Percentiles rank a stretch among this genome's conserved stretches.
These are phyloP conservation scores for Laburnicola sp. DNA, from an alignment of 2,329 filamentous ascomycete species.

Conservation along the genomic window DNA sequence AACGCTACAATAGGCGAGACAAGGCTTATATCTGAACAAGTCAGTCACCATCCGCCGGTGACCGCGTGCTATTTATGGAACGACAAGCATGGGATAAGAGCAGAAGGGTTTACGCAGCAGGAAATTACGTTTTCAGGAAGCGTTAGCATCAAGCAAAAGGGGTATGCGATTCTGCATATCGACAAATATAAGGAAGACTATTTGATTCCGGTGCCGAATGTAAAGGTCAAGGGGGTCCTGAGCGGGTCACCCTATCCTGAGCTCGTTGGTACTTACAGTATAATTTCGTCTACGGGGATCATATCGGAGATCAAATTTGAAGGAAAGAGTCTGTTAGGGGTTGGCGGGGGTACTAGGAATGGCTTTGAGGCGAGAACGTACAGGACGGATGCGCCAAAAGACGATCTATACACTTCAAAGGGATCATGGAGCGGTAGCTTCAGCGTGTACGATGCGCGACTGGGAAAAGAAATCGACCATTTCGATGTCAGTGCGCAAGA, in stretches of 20 bases:
- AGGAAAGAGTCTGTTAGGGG: conserved; percentile 47
- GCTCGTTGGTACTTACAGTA: conserved; percentile 46
- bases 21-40: conserved; percentile 50
- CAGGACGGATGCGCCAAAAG: conserved; percentile 36
- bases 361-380: conserved; percentile 46
- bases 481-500: conserved; percentile 36
- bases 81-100: conserved; percentile 47
- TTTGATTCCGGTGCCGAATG: conserved; percentile 49
- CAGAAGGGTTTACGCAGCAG: conserved; percentile 52
- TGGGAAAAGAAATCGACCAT: conserved; percentile 42
- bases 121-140: conserved; percentile 51
- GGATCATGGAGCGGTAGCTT: conserved; percentile 50
- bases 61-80: conserved; percentile 54
- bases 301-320: conserved; percentile 49
- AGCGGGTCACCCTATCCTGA: conserved; percentile 51
- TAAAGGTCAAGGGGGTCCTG: conserved; percentile 51
- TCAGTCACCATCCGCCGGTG: conserved; percentile 52
- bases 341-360: conserved; percentile 46
- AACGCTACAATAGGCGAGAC: conserved; percentile 42
- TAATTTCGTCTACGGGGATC: conserved; percentile 48
- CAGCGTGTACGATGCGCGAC: conserved; percentile 40
- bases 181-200: conserved; percentile 51
- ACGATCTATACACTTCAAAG: conserved; percentile 44
- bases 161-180: conserved; percentile 50
- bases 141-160: conserved; percentile 52